Evolutionary conservation across 176 grass and related monocot species (phyloP).

Genomic region (Ensete glaucum): DNA sequence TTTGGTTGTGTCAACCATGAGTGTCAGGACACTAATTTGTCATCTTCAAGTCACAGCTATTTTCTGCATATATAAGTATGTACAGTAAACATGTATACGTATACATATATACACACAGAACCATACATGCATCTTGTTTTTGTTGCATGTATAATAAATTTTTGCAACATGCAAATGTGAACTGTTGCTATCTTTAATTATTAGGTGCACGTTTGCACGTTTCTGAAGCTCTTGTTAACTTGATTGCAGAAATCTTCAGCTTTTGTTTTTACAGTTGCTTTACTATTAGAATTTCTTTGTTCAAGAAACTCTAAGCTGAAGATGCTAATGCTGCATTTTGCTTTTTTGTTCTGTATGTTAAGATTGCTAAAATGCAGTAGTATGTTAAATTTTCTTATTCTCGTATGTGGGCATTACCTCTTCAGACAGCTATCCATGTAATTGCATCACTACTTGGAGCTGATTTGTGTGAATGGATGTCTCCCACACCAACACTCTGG

Average conservation of each 20-base stretch:
- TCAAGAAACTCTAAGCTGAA: not conserved
- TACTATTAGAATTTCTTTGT: not conserved
- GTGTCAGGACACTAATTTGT: no score
- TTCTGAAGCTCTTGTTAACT: not conserved
- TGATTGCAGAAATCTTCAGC: not conserved
- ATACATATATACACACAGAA: no score
- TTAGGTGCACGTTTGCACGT: no score
- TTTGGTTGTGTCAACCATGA: no score
- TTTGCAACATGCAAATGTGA: no score
- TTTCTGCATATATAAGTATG: no score
- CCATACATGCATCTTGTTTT: not conserved
- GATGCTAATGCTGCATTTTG: not conserved
- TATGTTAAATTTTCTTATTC: not conserved
- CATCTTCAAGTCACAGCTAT: no score
- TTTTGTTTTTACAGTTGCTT: not conserved
- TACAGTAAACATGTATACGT: no score
- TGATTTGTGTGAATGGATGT: conserved; percentile 76
- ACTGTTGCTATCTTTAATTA: no score
- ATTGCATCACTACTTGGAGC: conserved; percentile 55
- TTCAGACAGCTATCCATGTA: conserved; percentile 65
- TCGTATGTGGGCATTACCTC: not conserved
- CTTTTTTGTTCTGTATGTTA: not conserved
- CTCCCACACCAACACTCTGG: conserved; percentile 90
- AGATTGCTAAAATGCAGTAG: not conserved
- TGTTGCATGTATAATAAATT: not conserved